These are phyloP conservation scores for Trametes coccinea DNA, from an alignment of 768 basidiomycete species.

Conservation along the genomic window DNA sequence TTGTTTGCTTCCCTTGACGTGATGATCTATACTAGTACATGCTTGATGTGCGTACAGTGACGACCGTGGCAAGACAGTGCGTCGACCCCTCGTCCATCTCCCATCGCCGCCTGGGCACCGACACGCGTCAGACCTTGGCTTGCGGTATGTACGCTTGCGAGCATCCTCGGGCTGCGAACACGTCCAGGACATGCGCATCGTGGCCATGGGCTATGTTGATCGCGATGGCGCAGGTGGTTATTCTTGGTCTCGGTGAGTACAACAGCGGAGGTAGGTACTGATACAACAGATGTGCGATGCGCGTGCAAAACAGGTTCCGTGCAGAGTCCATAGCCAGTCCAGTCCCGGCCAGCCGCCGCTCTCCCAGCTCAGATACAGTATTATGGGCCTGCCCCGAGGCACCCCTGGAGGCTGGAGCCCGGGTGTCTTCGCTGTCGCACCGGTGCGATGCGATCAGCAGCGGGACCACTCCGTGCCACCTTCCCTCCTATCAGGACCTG, in stretches of 20 bases:
- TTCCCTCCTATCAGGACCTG: background rate
- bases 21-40: constrained; percentile 9
- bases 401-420: no score
- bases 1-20: constrained; percentile 4
- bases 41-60: constrained; percentile 20
- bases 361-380: no score
- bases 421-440: background rate
- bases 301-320: background rate
- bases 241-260: background rate
- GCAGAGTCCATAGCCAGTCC: background rate
- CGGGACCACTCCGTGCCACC: background rate
- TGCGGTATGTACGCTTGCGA: no score
- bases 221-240: background rate
- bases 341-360: background rate
- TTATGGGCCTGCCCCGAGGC: no score
- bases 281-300: background rate
- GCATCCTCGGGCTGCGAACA: no score
- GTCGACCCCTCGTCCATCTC: constrained; percentile 17
- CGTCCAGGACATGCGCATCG: no score
- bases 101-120: background rate
- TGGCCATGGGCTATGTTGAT: background rate
- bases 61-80: constrained; percentile 24
- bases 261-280: background rate
- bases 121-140: no score
- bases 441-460: background rate